Evolutionary conservation across 139 green algal species (phyloP).

Genomic region (Chlorella vulgaris): DNA sequence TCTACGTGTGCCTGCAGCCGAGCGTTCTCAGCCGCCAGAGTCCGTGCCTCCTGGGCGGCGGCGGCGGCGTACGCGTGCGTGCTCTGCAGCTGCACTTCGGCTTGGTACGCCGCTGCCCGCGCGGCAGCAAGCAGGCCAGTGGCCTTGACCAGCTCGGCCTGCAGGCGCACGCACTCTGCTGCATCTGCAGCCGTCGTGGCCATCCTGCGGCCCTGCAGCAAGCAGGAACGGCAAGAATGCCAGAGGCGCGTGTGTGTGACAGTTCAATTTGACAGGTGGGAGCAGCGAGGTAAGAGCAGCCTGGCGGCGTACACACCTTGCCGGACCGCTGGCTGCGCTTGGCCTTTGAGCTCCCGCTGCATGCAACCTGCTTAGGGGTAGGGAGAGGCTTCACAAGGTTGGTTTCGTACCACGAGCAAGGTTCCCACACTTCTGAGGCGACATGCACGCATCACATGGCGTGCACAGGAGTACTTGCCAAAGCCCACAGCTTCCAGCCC

Average conservation of each 20-base stretch:
- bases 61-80: background rate
- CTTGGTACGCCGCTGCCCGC: background rate
- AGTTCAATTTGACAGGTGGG: too few species aligned
- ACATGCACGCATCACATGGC: background rate
- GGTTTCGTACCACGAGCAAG: too few species aligned
- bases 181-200: background rate
- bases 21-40: background rate
- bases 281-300: too few species aligned
- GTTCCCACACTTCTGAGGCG: too few species aligned
- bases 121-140: background rate
- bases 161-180: background rate
- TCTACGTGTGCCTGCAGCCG: background rate
- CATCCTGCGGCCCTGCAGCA: background rate
- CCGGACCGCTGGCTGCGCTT: too few species aligned
- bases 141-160: background rate
- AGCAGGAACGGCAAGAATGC: too few species aligned
- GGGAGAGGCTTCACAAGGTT: too few species aligned
- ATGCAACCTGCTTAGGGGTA: too few species aligned
- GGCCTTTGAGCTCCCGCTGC: too few species aligned
- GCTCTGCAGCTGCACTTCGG: background rate
- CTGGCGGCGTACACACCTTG: too few species aligned
- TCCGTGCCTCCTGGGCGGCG: background rate
- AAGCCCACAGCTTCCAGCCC: background rate
- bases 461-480: background rate
- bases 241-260: too few species aligned